phyloP scores from a whole-genome alignment of 257 asterid species.

The Solanum pennellii region DNA sequence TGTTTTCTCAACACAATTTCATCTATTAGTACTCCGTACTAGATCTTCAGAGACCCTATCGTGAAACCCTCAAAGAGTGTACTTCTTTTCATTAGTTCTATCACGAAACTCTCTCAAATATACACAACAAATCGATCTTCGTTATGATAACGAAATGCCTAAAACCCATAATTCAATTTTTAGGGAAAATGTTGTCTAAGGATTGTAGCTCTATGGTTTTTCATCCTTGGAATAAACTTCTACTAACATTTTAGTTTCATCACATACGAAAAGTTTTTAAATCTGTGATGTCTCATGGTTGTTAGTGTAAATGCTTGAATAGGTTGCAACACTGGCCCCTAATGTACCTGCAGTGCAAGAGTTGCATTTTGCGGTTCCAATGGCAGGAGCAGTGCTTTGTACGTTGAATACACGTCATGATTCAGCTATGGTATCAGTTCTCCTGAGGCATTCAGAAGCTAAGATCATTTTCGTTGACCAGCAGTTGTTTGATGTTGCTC shows the following conservation, averaged over 20 bases:
- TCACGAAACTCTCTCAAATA: background rate
- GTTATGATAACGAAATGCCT: no score
- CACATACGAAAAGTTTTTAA: background rate
- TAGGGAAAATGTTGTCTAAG: background rate
- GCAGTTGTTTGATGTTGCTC: slow-evolving; percentile 14
- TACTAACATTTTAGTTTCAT: background rate
- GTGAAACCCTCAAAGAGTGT: no score
- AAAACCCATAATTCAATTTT: background rate
- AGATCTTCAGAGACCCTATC: background rate
- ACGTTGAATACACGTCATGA: slow-evolving; percentile 24
- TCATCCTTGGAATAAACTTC: background rate
- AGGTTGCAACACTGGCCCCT: slow-evolving; percentile 31
- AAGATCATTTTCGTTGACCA: slow-evolving; percentile 26
- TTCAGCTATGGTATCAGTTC: slow-evolving; percentile 18
- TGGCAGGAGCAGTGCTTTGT: slow-evolving; percentile 30
- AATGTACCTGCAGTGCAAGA: slow-evolving; percentile 33
- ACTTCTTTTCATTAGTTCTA: no score
- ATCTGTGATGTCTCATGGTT: background rate
- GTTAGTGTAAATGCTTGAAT: background rate
- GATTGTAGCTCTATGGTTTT: background rate
- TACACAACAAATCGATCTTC: no score
- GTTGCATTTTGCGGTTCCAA: slow-evolving; percentile 35
- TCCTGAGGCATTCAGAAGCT: slow-evolving; percentile 29
- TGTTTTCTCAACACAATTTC: background rate
- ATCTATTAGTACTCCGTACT: no score